Evolutionary conservation across 2,329 filamentous ascomycete genomes (phyloP).

Genomic region (Septoria petroselini): DNA sequence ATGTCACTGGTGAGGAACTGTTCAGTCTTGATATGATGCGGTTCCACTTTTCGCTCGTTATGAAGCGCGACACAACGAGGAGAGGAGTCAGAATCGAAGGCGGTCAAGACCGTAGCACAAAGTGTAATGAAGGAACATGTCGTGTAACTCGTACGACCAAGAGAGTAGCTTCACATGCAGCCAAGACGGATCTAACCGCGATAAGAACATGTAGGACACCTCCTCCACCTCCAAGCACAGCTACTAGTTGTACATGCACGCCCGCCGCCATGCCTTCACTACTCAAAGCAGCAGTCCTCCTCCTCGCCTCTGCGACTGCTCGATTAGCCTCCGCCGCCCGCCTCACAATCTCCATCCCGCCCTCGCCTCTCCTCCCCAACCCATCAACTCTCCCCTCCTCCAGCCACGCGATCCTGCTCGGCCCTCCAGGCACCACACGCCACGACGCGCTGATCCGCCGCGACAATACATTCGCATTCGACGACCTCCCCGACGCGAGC

Average conservation of each 20-base stretch:
- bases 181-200: not conserved
- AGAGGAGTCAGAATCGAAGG: slow-evolving; percentile 1
- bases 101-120: slow-evolving; percentile 7
- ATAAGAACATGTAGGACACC: not conserved
- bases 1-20: too few species aligned
- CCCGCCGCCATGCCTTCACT: slow-evolving; percentile 9
- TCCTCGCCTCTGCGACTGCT: slow-evolving; percentile 29
- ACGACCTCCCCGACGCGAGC: slow-evolving; percentile 65
- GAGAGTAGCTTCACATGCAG: not conserved
- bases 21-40: too few species aligned
- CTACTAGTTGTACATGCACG: not conserved
- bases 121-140: slow-evolving; percentile 7
- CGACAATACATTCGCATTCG: slow-evolving; percentile 71
- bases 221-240: not conserved
- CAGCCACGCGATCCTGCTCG: slow-evolving; percentile 60
- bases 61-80: slow-evolving; percentile 1
- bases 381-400: slow-evolving; percentile 52
- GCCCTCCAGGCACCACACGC: slow-evolving; percentile 42
- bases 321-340: slow-evolving; percentile 41
- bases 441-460: slow-evolving; percentile 63
- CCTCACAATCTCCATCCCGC: slow-evolving; percentile 54
- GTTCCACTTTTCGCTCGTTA: not conserved
- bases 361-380: slow-evolving; percentile 43
- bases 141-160: not conserved
- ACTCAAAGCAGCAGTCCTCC: slow-evolving; percentile 9